Conservation (phyloP, 768 basidiomycete species). For the Trametes gibbosa region DNA sequence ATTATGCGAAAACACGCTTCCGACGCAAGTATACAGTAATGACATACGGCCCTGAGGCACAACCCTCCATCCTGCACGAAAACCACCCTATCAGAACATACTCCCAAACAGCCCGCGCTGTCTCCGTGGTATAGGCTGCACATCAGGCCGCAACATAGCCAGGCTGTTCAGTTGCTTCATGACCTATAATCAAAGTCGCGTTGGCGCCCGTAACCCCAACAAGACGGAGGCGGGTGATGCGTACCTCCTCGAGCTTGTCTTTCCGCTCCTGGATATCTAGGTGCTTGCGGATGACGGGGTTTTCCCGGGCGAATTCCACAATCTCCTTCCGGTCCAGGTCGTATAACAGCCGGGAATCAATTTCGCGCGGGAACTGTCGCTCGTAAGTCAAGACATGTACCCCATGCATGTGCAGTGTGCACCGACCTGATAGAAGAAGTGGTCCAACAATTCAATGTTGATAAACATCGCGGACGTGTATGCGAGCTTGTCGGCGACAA, state of each 20-base stretch:
- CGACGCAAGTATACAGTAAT: conserved; percentile 3
- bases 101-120: conserved; percentile 77
- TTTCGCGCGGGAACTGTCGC: conserved; percentile 92
- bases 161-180: conserved; percentile 95
- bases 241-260: conserved; percentile 93
- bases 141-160: conserved; percentile 83
- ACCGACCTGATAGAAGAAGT: conserved; percentile 95
- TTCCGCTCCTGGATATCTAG: conserved; percentile 95
- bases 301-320: conserved; percentile 90
- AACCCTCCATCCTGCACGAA: background rate
- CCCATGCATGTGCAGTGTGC: background rate
- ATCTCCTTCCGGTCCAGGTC: conserved; percentile 92
- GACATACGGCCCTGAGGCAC: background rate
- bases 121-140: conserved; percentile 68
- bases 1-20: background rate
- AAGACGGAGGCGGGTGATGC: conserved; percentile 6
- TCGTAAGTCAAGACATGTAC: background rate
- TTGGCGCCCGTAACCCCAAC: background rate
- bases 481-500: conserved; percentile 95
- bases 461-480: conserved; percentile 98
- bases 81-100: conserved; percentile 42
- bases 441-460: conserved; percentile 95
- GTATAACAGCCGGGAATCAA: conserved; percentile 89
- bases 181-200: conserved; percentile 46
- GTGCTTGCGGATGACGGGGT: conserved; percentile 82